Evolutionary conservation across 2,329 filamentous ascomycete species (phyloP), one percentile per base, ranked within the genome.

Genomic region (Colletotrichum endophyticum): DNA sequence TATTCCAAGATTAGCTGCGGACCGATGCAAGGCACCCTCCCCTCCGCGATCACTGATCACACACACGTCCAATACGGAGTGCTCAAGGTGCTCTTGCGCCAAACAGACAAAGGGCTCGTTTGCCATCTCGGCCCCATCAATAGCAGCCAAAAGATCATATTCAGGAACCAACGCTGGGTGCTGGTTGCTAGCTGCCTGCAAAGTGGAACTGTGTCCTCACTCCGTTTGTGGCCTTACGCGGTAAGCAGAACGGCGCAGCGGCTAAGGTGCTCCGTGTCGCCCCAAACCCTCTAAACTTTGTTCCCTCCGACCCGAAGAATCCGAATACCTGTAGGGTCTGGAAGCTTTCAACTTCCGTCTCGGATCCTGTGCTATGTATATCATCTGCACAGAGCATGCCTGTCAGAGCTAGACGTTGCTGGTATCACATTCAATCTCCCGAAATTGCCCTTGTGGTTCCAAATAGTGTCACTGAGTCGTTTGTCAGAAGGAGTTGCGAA

Each of bases 181-280:
- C 36, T 49, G 6, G 44, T 30, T 66, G 36, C 19, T 49, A 36
- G 49, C 57, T 64, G 73, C 73, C 63, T 76, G 44, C 64, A 59
- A 69, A 30, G 39, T 66, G 70, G 63, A 70, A 68, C 57, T 56
- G 57, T 76, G 64, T 76, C 73, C 62, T 64, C 16, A n/a, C 32
- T 8, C 59, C 30, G 25, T 61, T 12, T 11, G 27, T 34, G 28
- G 32, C 59, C 59, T 19, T 62, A 34, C 44, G 44, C 44, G 44
- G 44, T 53, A 64, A 39, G 22, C 73, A 72, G 70, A 76, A 73
- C 44, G 53, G n/a, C 73, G 64, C 56, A 68, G 56, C 70, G 73
- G 73, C 57, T 68, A 63, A 59, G 27, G 66, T 61, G 73, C 70
- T 76, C 70, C 73, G 64, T 73, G 13, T 64, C 59, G 64, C 70